Evolutionary conservation across 441 rosid species (phyloP), one percentile per base, ranked within the genome.

Genomic region (Arabidopsis lyrata): DNA sequence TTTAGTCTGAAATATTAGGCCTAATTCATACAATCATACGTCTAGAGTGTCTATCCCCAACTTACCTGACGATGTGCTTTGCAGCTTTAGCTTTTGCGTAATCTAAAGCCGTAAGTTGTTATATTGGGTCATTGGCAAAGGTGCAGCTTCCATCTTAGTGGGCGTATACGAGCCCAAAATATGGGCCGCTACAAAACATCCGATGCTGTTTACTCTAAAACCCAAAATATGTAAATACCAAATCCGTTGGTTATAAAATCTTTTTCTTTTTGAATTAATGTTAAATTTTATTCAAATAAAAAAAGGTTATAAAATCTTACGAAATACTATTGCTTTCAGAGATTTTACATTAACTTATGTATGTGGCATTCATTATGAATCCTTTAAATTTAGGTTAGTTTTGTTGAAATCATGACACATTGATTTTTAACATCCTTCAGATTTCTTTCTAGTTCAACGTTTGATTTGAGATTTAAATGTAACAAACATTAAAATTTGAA

Each of bases 91-190:
- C 61, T 55, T n/a, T 24, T 24, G 27, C 27, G 27, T 24, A 31
- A 38, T 38, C 13, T 11, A 38, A 38, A 38, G 47, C 35, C 58
- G 9, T 24, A 4, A 13, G 34, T 49, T 10, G 22, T 35, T 34
- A 22, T 10, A 24, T 54, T 15, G 31, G 31, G 63, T 29, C 2
- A 10, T 32, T 34, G 2, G 8, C 65, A 11, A 44, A 58, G 18
- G 61, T 27, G 34, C 20, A 38, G 52, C 42, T 41, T 16, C 31
- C 10, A 48, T 27, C 10, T 72, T 52, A 5, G 10, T 42, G 67
- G 69, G 42, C 68, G n/a, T 15, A 29, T 50, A 36, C 10, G 4
- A 38, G 67, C 67, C 75, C 68, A 71, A 48, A 14, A 11, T 12
- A 39, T 71, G 61, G 61, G 22, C 52, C 32, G 8, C 32, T 12